phyloP scores from a whole-genome alignment of 192 early-diverging fungal genomes.

The Backusella tuberculispora region DNA sequence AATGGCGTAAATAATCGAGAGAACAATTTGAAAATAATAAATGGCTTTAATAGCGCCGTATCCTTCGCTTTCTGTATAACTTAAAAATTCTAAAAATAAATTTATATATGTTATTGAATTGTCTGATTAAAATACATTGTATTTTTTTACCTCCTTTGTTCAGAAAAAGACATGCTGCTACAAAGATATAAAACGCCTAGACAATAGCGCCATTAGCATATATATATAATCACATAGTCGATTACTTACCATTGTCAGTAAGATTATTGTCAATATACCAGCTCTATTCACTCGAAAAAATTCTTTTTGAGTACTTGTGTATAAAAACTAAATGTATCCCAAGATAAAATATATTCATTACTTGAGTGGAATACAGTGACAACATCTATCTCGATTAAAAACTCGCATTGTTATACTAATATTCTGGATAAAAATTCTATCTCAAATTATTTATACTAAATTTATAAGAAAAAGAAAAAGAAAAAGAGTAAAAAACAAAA shows the following conservation, averaged over 20 bases:
- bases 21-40: background rate
- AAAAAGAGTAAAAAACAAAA: background rate
- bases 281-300: background rate
- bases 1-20: background rate
- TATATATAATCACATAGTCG: background rate
- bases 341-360: background rate
- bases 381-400: background rate
- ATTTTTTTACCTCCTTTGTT: background rate
- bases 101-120: background rate
- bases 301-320: background rate
- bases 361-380: background rate
- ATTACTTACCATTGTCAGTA: background rate
- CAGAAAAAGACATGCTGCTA: conserved; percentile 8
- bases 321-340: background rate
- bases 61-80: background rate
- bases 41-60: background rate
- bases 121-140: background rate
- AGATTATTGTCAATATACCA: background rate
- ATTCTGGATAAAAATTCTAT: background rate
- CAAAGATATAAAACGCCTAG: background rate
- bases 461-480: background rate
- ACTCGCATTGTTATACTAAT: background rate
- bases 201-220: background rate
- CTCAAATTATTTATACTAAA: too few species aligned
- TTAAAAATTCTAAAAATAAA: background rate